Evolutionary conservation across 371 early-diverging fungal species (phyloP), one percentile per base, ranked within the genome.

Genomic region (Haplosporangium sp.): DNA sequence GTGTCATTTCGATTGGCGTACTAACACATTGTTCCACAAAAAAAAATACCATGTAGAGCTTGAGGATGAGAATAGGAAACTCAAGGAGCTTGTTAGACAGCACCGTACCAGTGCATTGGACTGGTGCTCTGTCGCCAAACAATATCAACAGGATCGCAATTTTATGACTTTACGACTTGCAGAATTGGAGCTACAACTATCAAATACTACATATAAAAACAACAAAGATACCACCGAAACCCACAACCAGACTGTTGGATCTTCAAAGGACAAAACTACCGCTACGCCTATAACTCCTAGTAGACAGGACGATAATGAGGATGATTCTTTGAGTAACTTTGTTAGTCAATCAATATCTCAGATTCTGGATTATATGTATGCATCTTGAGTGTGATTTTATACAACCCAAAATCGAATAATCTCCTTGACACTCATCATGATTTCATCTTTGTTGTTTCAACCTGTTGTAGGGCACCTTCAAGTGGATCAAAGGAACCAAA

Each of bases 351-450:
- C 71, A 2, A 76, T 76, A 27, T 56, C 71, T 3, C 59, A 76
- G 34, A 65, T 76, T 17, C 37, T 76, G 53, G 76, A 76, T 19
- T 45, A 70, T 11, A 61, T 76, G 76, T 76, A 66, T n/a, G 76
- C 60, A 20, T 45, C 45, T 15, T 55, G 55, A 34, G 34, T 55
- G 7, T 3, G 2, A 34, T 55, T 8, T 55, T 55, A 50, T 37
- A 37, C 37, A 34, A 34, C 35, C 45, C 45, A 6, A 15, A 50
- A 59, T 39, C n/a, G 8, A 20, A 45, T 47, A 40, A 65, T 27
- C 27, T 27, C 27, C 27, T 27, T 27, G 27, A 27, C 27, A 44
- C 39, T 40, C 39, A 34, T 19, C 17, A 15, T 15, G 20, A 35
- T 11, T 17, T 42, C 17, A n/a, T 50, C 10, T 35, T 1, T 11